Evolutionary conservation across 2,329 filamentous ascomycete genomes (phyloP).

Genomic region (Hypoxylon sp.): DNA sequence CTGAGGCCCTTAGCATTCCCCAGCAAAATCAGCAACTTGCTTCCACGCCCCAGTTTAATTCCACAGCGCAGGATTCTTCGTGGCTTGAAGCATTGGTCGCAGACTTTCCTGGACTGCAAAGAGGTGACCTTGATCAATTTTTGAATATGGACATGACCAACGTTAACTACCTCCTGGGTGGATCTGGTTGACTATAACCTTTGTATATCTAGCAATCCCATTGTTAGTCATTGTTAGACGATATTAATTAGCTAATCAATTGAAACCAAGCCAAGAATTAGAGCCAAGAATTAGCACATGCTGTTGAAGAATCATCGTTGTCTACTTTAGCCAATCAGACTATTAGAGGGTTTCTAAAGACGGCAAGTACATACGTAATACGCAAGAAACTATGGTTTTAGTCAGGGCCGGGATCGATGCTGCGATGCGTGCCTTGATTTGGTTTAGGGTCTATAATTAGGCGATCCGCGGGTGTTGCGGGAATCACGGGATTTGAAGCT

Average conservation of each 20-base stretch:
- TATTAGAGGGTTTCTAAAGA: not conserved
- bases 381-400: not conserved
- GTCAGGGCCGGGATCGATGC: not conserved
- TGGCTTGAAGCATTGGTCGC: slow-evolving; percentile 15
- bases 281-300: not conserved
- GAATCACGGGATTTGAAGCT: not conserved
- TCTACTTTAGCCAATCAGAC: not conserved
- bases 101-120: slow-evolving; percentile 4
- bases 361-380: not conserved
- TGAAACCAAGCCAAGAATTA: not conserved
- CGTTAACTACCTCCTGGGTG: slow-evolving; percentile 6
- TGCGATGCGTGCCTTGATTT: not conserved
- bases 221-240: too few relatives aligned
- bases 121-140: slow-evolving; percentile 11
- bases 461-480: not conserved
- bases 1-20: not conserved
- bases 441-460: not conserved
- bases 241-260: too few relatives aligned
- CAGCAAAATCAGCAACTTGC: slow-evolving; percentile 1
- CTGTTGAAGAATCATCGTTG: not conserved
- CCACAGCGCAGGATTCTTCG: not conserved
- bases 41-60: not conserved
- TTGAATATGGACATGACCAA: slow-evolving; percentile 12
- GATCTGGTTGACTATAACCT: not conserved
- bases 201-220: not conserved